Conservation (phyloP, 176 grass and related monocot species). For the Eleusine coracana region DNA sequence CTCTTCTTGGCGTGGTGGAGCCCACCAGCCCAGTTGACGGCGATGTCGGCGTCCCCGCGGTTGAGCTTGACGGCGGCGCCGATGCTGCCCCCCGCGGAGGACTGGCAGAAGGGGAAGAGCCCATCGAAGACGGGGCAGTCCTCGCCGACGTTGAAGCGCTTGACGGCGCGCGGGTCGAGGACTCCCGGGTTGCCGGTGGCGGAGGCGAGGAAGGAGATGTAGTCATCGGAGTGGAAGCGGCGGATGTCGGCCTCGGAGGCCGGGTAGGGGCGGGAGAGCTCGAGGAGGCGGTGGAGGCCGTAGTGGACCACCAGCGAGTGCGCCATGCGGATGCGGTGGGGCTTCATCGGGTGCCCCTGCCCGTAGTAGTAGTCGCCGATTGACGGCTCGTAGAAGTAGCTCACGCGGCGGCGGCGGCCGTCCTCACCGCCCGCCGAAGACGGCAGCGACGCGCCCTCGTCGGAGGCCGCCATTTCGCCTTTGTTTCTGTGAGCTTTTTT, state of each 20-base stretch:
- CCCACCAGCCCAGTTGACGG: conserved; percentile 87
- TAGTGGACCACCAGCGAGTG: conserved; percentile 92
- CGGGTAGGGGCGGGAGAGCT: conserved; percentile 64
- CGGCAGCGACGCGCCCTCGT: conserved; percentile 70
- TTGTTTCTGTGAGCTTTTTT: background rate
- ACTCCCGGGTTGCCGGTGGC: conserved; percentile 41
- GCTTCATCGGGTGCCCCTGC: conserved; percentile 95
- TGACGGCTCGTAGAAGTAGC: conserved; percentile 94
- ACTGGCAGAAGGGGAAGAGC: conserved; percentile 84
- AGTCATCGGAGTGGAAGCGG: conserved; percentile 86
- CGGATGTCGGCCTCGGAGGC: conserved; percentile 72
- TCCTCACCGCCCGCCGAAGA: conserved; percentile 54
- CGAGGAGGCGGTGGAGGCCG: conserved; percentile 80
- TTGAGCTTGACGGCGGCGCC: conserved; percentile 88
- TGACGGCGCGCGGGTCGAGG: conserved; percentile 47
- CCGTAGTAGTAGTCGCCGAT: conserved; percentile 98
- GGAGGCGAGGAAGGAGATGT: conserved; percentile 69
- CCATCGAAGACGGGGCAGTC: conserved; percentile 93
- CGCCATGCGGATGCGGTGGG: conserved; percentile 93
- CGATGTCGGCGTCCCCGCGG: conserved; percentile 79
- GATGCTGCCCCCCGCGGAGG: conserved; percentile 77
- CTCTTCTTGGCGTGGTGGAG: conserved; percentile 92
- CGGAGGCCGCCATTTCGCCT: conserved; percentile 51
- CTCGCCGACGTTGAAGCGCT: conserved; percentile 87
- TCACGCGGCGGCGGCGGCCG: conserved; percentile 58